phyloP scores from a whole-genome alignment of 495 filamentous ascomycete genomes.

The Xylaria bambusicola region DNA sequence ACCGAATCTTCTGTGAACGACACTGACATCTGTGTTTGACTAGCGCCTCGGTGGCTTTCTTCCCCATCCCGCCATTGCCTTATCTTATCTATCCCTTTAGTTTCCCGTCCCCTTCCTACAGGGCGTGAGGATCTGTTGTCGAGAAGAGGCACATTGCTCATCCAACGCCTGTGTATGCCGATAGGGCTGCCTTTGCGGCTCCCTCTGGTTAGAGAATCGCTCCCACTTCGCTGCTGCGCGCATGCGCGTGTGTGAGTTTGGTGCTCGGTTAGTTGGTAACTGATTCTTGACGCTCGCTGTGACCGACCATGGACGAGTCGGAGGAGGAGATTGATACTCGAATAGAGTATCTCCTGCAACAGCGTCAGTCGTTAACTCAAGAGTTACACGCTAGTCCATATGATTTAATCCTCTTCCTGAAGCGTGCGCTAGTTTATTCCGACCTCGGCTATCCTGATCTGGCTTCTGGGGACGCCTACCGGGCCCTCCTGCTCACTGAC shows the following conservation, averaged over 20 bases:
- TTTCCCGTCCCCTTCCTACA: not conserved
- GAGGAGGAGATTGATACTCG: constrained; percentile 39
- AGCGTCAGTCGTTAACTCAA: constrained; percentile 50
- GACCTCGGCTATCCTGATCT: constrained; percentile 85
- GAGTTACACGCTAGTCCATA: constrained; percentile 63
- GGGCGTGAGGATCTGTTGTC: not conserved
- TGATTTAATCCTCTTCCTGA: constrained; percentile 73
- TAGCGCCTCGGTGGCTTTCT: not conserved
- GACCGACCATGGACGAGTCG: constrained; percentile 41
- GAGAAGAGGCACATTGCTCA: not conserved
- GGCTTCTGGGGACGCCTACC: constrained; percentile 86
- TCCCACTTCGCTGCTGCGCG: not conserved
- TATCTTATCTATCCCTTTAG: not conserved
- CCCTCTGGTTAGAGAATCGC: not conserved
- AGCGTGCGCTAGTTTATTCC: constrained; percentile 69
- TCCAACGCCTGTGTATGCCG: not conserved
- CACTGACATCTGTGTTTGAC: constrained; percentile 1
- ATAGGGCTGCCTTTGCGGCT: not conserved
- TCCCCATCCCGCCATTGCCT: not conserved
- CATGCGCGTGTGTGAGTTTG: constrained; percentile 9
- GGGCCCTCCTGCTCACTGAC: constrained; percentile 80
- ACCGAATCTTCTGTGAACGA: constrained; percentile 8
- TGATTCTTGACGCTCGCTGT: not conserved
- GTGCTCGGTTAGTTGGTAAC: not conserved
- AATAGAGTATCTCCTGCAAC: constrained; percentile 43